A percentile compares a stretch with the other conserved stretches of the same genome.
Conservation (phyloP, 2,329 filamentous ascomycete genomes). For the Pseudocercospora pini-densiflorae region DNA sequence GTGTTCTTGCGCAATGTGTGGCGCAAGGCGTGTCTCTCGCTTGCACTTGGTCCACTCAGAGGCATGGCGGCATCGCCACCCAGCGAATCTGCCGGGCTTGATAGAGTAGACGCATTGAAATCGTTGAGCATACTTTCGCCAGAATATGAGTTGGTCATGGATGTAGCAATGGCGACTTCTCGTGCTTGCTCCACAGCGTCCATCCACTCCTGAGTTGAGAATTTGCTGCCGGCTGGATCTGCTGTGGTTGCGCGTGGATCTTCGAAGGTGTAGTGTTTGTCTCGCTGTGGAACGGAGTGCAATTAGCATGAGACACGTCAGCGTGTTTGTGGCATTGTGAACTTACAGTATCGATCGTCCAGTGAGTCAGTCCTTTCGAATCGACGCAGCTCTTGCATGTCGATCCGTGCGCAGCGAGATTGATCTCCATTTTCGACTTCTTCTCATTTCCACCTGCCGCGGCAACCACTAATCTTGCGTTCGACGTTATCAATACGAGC, state of each 20-base stretch:
- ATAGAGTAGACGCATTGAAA: constrained; percentile 58
- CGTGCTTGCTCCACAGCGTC: constrained; percentile 84
- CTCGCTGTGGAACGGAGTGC: constrained; percentile 60
- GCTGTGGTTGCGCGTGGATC: constrained; percentile 76
- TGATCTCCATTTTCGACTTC: constrained; percentile 89
- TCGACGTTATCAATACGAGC: constrained; percentile 92
- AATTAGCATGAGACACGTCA: constrained; percentile 19
- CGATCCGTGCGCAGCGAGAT: constrained; percentile 75
- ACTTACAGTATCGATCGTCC: constrained; percentile 93
- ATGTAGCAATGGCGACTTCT: constrained; percentile 76
- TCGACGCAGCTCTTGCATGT: constrained; percentile 81
- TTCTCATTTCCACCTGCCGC: constrained; percentile 95
- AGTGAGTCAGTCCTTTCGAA: constrained; percentile 83
- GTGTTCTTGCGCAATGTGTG: constrained; percentile 45
- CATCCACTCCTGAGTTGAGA: constrained; percentile 87
- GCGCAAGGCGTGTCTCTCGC: constrained; percentile 34
- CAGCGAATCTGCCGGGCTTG: constrained; percentile 77
- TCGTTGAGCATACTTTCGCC: constrained; percentile 54
- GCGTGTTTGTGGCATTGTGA: constrained; percentile 20
- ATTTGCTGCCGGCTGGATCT: constrained; percentile 66
- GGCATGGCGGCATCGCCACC: constrained; percentile 55
- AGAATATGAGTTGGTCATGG: constrained; percentile 65
- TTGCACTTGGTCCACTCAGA: constrained; percentile 31
- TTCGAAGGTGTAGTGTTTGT: constrained; percentile 92
- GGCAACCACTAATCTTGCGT: constrained; percentile 85